Conservation (phyloP, 2,329 filamentous ascomycete genomes). For the Zopfia rhizophila region DNA sequence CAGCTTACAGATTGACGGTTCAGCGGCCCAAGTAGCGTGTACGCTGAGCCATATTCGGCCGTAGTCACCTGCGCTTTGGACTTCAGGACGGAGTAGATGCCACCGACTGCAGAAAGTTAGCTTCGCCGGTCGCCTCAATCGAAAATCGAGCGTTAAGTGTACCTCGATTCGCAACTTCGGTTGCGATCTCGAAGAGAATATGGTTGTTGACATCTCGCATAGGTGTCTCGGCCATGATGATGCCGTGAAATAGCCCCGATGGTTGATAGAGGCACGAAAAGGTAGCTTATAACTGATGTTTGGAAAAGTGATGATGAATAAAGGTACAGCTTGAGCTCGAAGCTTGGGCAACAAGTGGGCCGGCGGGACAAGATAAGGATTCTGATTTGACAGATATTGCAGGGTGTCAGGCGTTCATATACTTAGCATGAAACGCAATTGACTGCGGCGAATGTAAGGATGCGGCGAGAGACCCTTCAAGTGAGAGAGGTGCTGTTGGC, state of each 20-base stretch:
- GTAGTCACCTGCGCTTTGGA: conserved; percentile 98
- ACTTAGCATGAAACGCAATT: conserved; percentile 18
- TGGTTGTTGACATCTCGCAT: conserved; percentile 87
- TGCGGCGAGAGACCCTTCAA: conserved; percentile 23
- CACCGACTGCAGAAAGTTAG: conserved; percentile 74
- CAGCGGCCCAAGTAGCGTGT: conserved; percentile 93
- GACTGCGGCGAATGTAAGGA: conserved; percentile 12
- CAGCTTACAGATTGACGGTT: conserved; percentile 84
- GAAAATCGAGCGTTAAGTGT: conserved; percentile 40
- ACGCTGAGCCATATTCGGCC: conserved; percentile 97
- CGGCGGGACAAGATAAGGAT: conserved; percentile 41
- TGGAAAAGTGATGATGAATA: conserved; percentile 26
- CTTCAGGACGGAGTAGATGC: conserved; percentile 99
- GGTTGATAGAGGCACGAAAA: conserved; percentile 3
- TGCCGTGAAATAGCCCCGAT: conserved; percentile 14
- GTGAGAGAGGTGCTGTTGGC: conserved; percentile 17
- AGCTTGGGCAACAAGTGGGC: conserved; percentile 39
- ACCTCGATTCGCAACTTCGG: conserved; percentile 97
- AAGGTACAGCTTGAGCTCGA: conserved; percentile 13
- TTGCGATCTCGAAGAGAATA: conserved; percentile 94
- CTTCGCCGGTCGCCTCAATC: conserved; percentile 15
- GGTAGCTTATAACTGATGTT: conserved; percentile 15
- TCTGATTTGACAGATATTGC: conserved; percentile 26
- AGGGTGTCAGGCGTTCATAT: conserved; percentile 25
- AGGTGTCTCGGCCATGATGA: conserved; percentile 40